These are phyloP conservation scores for Clausena lansium DNA, from an alignment of 345 rosid genomes.

Conservation along the genomic window DNA sequence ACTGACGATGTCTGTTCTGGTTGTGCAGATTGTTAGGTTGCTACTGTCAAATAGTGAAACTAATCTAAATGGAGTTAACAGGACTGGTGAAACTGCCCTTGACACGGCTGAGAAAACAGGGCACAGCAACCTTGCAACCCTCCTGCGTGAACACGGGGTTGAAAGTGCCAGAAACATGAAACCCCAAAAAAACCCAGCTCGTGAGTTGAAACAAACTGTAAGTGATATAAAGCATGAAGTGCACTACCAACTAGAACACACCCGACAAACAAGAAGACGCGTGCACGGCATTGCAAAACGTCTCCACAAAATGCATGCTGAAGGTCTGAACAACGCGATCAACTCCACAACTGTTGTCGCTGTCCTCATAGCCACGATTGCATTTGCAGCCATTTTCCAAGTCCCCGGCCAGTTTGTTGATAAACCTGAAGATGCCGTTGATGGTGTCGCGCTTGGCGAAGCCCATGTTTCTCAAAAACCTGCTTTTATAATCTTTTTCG, in stretches of 20 bases:
- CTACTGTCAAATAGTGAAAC: constrained; percentile 52
- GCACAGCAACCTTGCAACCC: constrained; percentile 40
- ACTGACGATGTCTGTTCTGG: constrained; percentile 6
- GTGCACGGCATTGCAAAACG: constrained; percentile 91
- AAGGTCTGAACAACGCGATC: constrained; percentile 92
- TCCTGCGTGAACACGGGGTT: constrained; percentile 66
- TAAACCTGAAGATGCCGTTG: constrained; percentile 32
- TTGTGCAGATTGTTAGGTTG: constrained; percentile 64
- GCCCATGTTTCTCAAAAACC: constrained; percentile 69
- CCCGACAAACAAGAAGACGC: constrained; percentile 76
- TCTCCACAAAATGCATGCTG: constrained; percentile 78
- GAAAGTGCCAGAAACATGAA: constrained; percentile 58
- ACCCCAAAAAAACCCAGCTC: constrained; percentile 57
- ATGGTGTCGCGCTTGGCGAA: constrained; percentile 63
- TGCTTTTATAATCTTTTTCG: constrained; percentile 71
- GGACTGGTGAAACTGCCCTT: constrained; percentile 69
- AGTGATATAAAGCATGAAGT: constrained; percentile 96
- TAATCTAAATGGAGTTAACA: constrained; percentile 51
- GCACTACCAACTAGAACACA: constrained; percentile 86
- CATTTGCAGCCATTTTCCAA: constrained; percentile 92
- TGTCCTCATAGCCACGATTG: constrained; percentile 86
- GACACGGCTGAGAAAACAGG: constrained; percentile 90
- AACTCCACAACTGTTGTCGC: constrained; percentile 96
- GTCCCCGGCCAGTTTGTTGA: constrained; percentile 89
- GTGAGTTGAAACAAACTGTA: constrained; percentile 86